Base-by-base conservation (phyloP, 495 filamentous ascomycete species). In the Aspergillus conjunctus region DNA sequence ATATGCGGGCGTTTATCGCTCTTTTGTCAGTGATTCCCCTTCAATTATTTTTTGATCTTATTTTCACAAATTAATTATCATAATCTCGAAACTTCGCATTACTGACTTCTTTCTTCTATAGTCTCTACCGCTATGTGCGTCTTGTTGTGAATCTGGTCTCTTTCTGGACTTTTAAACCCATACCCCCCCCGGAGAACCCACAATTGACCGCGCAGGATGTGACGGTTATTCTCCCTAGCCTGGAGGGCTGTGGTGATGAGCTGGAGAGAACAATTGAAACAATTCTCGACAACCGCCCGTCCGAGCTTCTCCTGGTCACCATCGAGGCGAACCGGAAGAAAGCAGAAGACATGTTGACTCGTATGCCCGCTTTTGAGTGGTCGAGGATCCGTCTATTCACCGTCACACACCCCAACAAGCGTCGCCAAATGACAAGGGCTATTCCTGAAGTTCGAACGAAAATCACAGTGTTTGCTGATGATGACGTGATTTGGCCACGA, bases 401-500 rank as follows among this genome's bases (percentile, higher is more conserved):
- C 34, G 77, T 84, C 50, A 75, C 74, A 7, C 81, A 86, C 63
- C 87, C 86, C 14, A 94, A 96, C 73, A 95, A 96, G 73, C 85
- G 91, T 15, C 85, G 87, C 32, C 91, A 96, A 73, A 90, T 96
- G 73, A 89, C 88, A 58, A 81, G 85, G 58, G 91, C 90, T 2
- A 88, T 96, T 50, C 90, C 90, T 20, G 83, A 89, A 60, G 89
- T 94, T 32, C 73, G 70, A 51, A 93, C 91, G 0, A 70, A 82
- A 12, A 88, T 94, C 63, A 93, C 88, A 12, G 75, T 96, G 51
- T 88, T 96, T 69, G 89, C 89, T 22, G 91, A 96, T 69, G 91
- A 94, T 74, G 91, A 96, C 70, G 91, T 96, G 53, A 87, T 84
- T 62, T 93, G 91, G 89, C 91, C 91, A 1, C 72, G 74, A 3